phyloP scores from a whole-genome alignment of 495 filamentous ascomycete species.

The Penicillium subrubescens region DNA sequence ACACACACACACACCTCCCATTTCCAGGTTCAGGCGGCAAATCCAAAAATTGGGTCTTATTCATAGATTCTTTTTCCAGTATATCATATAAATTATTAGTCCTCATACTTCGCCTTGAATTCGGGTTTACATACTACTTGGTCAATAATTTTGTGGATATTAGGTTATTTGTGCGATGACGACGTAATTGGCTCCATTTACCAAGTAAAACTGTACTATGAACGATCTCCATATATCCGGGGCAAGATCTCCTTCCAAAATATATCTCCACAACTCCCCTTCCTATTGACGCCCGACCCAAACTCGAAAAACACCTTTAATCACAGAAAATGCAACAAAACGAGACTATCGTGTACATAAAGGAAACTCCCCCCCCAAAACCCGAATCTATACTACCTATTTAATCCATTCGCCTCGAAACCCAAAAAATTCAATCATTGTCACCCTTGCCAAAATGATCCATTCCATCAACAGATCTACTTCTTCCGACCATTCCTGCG shows the following conservation, averaged over 20 bases:
- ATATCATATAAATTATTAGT: background rate
- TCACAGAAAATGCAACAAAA: background rate
- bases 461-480: slow-evolving; percentile 13
- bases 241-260: background rate
- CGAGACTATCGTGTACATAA: background rate
- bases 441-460: background rate
- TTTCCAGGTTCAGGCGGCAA: slow-evolving; percentile 44
- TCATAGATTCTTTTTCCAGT: background rate
- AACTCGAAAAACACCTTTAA: background rate
- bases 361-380: too few relatives aligned
- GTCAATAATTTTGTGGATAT: background rate
- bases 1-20: slow-evolving; percentile 33
- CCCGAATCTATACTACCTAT: background rate
- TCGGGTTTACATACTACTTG: background rate
- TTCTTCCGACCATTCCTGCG: slow-evolving; percentile 10
- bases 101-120: background rate
- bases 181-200: slow-evolving; percentile 16
- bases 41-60: slow-evolving; percentile 36
- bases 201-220: too few relatives aligned
- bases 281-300: background rate
- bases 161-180: slow-evolving; percentile 15
- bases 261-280: slow-evolving; percentile 6
- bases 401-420: background rate
- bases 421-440: background rate
- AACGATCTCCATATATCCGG: slow-evolving; percentile 1